Evolutionary conservation across 805 yeast species (phyloP), one percentile per base, ranked within the genome.

Genomic region (Helenozyma baotianmanensis): DNA sequence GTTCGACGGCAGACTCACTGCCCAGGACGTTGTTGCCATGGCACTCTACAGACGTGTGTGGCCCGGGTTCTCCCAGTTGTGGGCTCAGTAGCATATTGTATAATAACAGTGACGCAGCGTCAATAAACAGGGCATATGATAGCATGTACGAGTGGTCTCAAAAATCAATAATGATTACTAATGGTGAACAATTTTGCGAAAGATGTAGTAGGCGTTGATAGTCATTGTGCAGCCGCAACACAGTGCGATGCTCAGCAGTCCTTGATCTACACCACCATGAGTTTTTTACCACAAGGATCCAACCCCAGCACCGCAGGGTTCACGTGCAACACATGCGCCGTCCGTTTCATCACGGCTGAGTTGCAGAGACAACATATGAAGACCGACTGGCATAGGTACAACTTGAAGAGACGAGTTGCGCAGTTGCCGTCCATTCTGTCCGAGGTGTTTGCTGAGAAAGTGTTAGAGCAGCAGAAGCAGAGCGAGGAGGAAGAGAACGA

Each of bases 301-400:
- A 48, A 43, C 13, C 63, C 63, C 3, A 38, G 33, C 29, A 46
- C 48, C 6, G 47, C 60, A 3, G 43, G 50, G 9, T 58, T 58
- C 36, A 87, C 96, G 9, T 92, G 98, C 62, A 85, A 89, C 53
- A 82, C 96, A 14, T 92, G 98, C 60, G 78, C 78, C 15, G 76
- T 87, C 43, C 79, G 80, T 28, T 92, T 92, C 53, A 76, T 80
- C 26, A 69, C 80, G 23, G 81, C 95, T n/a, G 92, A 81, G 42
- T 68, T 80, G 38, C 98, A 92, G 62, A 72, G 97, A 42, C 73
- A 72, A 43, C 98, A 92, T 56, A 92, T 92, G 98, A 87, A 85
- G 55, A 80, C 96, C 2, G 98, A 92, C 36, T 92, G 98, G 98
- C 98, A 92, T 55, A 74, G 98, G 42, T 92, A 92, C 60, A 92